phyloP scores from a whole-genome alignment of 2,329 filamentous ascomycete genomes.

The Fusarium hostae region DNA sequence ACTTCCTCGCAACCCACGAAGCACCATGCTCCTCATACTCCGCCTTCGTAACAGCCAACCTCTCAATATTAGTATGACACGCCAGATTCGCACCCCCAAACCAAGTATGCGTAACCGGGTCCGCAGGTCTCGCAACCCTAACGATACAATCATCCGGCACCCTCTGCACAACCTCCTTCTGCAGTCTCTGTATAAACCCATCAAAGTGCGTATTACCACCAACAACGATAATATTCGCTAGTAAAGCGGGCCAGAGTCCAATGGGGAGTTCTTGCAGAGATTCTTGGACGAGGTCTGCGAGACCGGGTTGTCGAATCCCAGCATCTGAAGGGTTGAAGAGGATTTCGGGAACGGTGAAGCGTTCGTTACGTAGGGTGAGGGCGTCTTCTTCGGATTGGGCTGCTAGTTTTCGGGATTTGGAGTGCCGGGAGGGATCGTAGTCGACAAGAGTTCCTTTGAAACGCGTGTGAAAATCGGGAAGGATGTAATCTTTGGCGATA shows the following conservation, averaged over 20 bases:
- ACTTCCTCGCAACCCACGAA: slow-evolving; percentile 78
- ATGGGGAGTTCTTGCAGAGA: slow-evolving; percentile 79
- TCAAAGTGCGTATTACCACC: slow-evolving; percentile 85
- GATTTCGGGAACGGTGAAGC: slow-evolving; percentile 89
- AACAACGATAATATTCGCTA: slow-evolving; percentile 89
- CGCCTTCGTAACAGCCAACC: slow-evolving; percentile 80
- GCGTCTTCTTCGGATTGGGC: slow-evolving; percentile 73
- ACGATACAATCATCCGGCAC: slow-evolving; percentile 83
- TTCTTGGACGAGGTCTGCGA: slow-evolving; percentile 85
- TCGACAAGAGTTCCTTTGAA: slow-evolving; percentile 77
- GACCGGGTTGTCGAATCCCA: slow-evolving; percentile 82
- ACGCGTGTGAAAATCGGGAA: slow-evolving; percentile 78
- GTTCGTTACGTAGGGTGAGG: slow-evolving; percentile 88
- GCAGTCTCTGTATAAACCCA: slow-evolving; percentile 83
- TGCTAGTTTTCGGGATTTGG: slow-evolving; percentile 60
- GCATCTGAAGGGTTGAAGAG: slow-evolving; percentile 89
- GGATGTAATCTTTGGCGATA: slow-evolving; percentile 88
- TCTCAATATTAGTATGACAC: slow-evolving; percentile 72
- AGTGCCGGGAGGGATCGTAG: slow-evolving; percentile 75
- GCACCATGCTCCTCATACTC: slow-evolving; percentile 92
- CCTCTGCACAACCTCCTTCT: slow-evolving; percentile 76
- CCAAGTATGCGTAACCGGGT: slow-evolving; percentile 87
- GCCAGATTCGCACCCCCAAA: slow-evolving; percentile 83
- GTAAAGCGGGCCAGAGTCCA: slow-evolving; percentile 83
- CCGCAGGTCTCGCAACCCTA: slow-evolving; percentile 73